A percentile compares a stretch with the other conserved stretches of the same genome.
phyloP scores from a whole-genome alignment of 495 filamentous ascomycete genomes.

The Xylaria sp. region DNA sequence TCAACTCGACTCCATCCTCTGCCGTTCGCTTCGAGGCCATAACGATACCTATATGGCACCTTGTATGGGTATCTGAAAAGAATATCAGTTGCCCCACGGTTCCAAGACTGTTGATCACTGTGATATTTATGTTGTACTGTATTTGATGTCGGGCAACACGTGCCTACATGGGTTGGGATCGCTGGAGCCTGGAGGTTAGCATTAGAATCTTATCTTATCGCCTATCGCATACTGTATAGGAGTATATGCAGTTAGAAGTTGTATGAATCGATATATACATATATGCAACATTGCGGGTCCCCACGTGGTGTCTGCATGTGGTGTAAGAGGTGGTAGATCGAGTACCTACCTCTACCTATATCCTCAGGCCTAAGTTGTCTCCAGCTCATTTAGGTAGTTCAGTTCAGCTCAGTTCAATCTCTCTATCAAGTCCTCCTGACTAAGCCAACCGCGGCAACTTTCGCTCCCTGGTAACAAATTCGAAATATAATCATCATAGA shows the following conservation, averaged over 20 bases:
- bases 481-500: neutral
- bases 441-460: neutral
- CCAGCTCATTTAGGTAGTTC: too few relatives aligned
- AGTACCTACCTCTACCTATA: too few relatives aligned
- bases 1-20: conserved; percentile 21
- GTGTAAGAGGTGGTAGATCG: too few relatives aligned
- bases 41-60: neutral
- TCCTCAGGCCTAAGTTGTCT: too few relatives aligned
- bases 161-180: neutral
- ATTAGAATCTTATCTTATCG: conserved; percentile 10
- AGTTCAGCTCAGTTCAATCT: neutral
- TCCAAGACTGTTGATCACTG: neutral
- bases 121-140: neutral
- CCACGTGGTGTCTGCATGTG: too few relatives aligned
- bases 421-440: neutral
- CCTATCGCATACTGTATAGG: neutral
- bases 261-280: too few relatives aligned
- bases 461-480: neutral
- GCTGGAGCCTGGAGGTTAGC: neutral
- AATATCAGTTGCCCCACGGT: too few relatives aligned
- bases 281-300: too few relatives aligned
- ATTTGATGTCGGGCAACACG: neutral
- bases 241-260: neutral
- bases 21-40: conserved; percentile 28
- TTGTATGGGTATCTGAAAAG: neutral